These are phyloP conservation scores for Fusarium pininemorale DNA, from an alignment of 2,329 filamentous ascomycete species.

Conservation along the genomic window DNA sequence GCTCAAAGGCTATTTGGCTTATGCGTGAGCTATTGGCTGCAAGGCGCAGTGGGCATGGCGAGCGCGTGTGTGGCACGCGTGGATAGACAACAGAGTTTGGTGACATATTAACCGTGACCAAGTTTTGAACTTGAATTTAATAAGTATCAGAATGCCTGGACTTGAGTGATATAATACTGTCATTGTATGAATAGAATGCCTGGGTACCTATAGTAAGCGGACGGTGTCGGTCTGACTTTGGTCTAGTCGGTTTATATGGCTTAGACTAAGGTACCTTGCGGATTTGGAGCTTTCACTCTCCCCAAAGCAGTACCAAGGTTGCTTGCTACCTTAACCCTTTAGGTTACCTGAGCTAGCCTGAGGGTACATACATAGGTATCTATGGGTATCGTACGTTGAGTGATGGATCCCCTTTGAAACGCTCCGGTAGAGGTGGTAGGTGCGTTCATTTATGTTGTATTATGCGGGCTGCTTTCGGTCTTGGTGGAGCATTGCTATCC, in stretches of 20 bases:
- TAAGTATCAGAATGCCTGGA: constrained; percentile 15
- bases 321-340: not conserved
- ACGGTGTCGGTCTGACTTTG: constrained; percentile 3
- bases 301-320: not conserved
- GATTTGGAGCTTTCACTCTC: constrained; percentile 8
- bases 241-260: not conserved
- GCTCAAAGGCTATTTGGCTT: constrained; percentile 11
- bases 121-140: not conserved
- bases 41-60: constrained; percentile 6
- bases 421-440: constrained; percentile 19
- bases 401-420: constrained; percentile 28
- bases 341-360: not conserved
- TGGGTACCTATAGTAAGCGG: constrained; percentile 11
- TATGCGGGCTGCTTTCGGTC: not conserved
- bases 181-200: not conserved
- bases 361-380: not conserved
- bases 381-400: constrained; percentile 26
- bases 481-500: constrained; percentile 18
- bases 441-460: constrained; percentile 1
- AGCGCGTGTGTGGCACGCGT: constrained; percentile 16
- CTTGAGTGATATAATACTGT: constrained; percentile 14
- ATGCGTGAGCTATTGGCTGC: not conserved
- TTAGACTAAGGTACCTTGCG: not conserved
- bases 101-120: constrained; percentile 18
- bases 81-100: constrained; percentile 32